phyloP scores from a whole-genome alignment of 225 moss, liverwort and hornwort species.

The Marchantia paleacea region DNA sequence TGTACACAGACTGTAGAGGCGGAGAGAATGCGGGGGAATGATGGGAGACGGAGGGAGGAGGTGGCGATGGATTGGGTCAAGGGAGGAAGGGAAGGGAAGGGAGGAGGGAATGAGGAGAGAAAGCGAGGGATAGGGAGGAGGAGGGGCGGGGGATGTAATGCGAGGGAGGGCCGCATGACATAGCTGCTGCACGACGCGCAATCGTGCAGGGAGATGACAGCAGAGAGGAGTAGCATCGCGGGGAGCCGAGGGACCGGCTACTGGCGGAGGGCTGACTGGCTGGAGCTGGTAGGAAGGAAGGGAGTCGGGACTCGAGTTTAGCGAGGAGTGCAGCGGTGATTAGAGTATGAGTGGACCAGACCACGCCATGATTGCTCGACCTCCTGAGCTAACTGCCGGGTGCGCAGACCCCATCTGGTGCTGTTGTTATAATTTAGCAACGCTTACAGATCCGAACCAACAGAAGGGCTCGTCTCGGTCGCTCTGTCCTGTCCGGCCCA shows the following conservation, averaged over 20 bases:
- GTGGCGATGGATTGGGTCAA: neutral
- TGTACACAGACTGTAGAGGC: neutral
- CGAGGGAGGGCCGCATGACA: constrained; percentile 8
- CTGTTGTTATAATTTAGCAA: neutral
- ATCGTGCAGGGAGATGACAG: constrained; percentile 17
- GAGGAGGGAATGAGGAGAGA: neutral
- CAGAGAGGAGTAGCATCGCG: neutral
- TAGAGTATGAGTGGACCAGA: neutral
- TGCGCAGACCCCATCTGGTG: neutral
- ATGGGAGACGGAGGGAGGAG: neutral
- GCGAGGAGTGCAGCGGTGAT: neutral
- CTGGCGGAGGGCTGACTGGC: neutral
- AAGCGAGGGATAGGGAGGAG: neutral
- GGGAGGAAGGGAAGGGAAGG: too few species aligned
- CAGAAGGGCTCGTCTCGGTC: neutral
- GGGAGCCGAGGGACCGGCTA: neutral
- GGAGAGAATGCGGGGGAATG: neutral
- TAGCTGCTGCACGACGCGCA: constrained; percentile 6
- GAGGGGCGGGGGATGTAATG: neutral
- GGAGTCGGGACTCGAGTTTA: too few species aligned
- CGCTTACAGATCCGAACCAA: neutral
- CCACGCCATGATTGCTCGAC: constrained; percentile 1
- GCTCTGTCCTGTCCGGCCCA: neutral
- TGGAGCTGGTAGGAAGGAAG: neutral
- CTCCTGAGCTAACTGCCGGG: neutral